Evolutionary conservation across 352 stramenopile genomes (phyloP), one percentile per base, ranked within the genome.

Genomic region (Pythium phragmitis): DNA sequence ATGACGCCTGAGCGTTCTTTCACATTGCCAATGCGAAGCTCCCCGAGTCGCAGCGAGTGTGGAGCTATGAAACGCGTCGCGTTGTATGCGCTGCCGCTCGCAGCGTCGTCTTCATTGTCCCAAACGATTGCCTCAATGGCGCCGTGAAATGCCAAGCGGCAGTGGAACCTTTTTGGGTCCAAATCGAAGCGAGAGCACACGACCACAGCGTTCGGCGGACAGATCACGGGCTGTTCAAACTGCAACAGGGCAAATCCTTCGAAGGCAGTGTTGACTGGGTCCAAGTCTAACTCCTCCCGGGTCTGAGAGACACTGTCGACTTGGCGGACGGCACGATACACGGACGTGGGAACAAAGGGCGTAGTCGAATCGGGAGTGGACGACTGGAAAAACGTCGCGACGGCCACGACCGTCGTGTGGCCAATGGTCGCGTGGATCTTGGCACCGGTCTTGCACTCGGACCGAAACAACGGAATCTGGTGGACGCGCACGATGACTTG

Each of bases 391-490:
- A 87, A 92, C 41, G 80, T 92, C 12, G 67, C 73, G 9, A 68
- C 75, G 0, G 85, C 85, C 26, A 92, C 72, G 26, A 91, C 78
- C 4, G 88, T 96, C 5, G 81, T 78, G 66, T 94, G 86, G 1
- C 85, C 85, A 41, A 96, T 69, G 2, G 85, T 92, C 21, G 74
- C 69, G 60, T 94, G 84, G 65, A 89, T 79, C 62, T 90, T 96
- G 21, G 60, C 69, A 28, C 84, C 84, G 61, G 72, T 94, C 47
- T 82, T 83, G 60, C 73, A 87, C 5, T 57, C 60, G 0, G 68
- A 67, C 13, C 70, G 69, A 52, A 89, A 94, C 55, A 94, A 79
- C 14, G 81, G 55, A 41, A 95, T 69, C 30, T 73, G 80, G 14
- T 79, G 57, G 33, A 91, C 76, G 3, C 72, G 65, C 34, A 92